A percentile compares a stretch with the other conserved stretches of the same genome.
Conservation (phyloP, 139 green algal species). For the Chlorella sorokiniana region DNA sequence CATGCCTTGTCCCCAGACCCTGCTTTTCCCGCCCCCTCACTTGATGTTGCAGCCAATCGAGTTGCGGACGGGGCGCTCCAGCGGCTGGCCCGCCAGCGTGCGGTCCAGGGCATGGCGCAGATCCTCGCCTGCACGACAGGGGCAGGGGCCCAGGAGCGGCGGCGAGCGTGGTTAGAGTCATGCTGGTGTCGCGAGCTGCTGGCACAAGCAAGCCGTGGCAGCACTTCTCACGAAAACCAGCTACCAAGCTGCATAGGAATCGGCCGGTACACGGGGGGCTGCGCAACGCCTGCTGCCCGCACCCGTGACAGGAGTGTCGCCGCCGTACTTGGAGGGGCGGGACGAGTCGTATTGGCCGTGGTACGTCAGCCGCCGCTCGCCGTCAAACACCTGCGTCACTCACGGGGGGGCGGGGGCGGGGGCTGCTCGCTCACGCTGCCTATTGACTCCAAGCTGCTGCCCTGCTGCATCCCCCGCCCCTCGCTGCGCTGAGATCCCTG, state of each 20-base stretch:
- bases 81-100: constrained; percentile 47
- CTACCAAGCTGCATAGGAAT: too few species aligned
- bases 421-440: too few species aligned
- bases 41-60: constrained; percentile 78
- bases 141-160: background rate
- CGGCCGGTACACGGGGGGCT: too few species aligned
- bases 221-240: too few species aligned
- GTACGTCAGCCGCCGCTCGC: too few species aligned
- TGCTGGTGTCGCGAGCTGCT: background rate
- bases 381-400: too few species aligned
- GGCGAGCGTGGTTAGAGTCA: background rate
- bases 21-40: too few species aligned
- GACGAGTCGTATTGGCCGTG: constrained; percentile 81
- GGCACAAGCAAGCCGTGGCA: too few species aligned
- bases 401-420: too few species aligned
- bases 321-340: constrained; percentile 43
- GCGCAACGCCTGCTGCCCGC: background rate
- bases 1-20: background rate
- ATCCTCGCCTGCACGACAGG: constrained; percentile 50
- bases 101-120: constrained; percentile 66
- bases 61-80: constrained; percentile 32
- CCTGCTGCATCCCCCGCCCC: too few species aligned
- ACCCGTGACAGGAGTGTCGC: background rate
- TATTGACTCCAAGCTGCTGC: too few species aligned
- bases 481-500: too few species aligned